These are phyloP conservation scores for Phaeosphaeria sp. DNA, from an alignment of 2,329 filamentous ascomycete species.

Conservation along the genomic window DNA sequence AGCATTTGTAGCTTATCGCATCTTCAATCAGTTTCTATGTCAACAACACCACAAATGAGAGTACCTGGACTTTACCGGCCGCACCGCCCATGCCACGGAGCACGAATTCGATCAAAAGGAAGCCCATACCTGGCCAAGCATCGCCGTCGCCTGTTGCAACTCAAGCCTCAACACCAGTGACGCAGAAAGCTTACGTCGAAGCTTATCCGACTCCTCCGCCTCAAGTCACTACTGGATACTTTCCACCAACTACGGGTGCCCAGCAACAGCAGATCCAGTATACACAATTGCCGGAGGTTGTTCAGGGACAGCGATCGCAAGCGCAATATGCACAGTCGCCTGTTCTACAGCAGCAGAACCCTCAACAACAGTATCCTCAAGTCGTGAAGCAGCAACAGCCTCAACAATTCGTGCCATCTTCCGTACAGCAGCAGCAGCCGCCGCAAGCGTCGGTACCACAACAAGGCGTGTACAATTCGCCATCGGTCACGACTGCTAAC, in stretches of 20 bases:
- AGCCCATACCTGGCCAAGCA: conserved; percentile 1
- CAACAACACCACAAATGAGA: conserved; percentile 2
- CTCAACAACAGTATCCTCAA: conserved; percentile 1
- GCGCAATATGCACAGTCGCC: not conserved
- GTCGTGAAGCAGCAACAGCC: no score
- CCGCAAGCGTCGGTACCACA: not conserved
- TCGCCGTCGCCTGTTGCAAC: not conserved
- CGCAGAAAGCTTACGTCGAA: not conserved
- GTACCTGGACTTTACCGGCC: conserved; percentile 1
- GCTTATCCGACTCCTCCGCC: conserved; percentile 4
- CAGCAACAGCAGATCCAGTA: not conserved
- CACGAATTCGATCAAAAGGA: not conserved
- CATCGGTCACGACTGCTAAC: not conserved
- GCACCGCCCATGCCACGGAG: not conserved
- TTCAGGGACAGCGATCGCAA: not conserved
- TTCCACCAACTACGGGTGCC: not conserved
- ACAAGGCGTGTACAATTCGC: not conserved
- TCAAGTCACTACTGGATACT: conserved; percentile 1
- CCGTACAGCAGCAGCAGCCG: not conserved
- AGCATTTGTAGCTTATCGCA: not conserved
- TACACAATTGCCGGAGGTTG: not conserved
- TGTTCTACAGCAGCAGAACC: not conserved
- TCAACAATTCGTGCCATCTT: not conserved
- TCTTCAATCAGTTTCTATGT: conserved; percentile 3
- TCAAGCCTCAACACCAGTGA: not conserved